Conservation (phyloP, 768 basidiomycete genomes). For the Termitomyces sp. region DNA sequence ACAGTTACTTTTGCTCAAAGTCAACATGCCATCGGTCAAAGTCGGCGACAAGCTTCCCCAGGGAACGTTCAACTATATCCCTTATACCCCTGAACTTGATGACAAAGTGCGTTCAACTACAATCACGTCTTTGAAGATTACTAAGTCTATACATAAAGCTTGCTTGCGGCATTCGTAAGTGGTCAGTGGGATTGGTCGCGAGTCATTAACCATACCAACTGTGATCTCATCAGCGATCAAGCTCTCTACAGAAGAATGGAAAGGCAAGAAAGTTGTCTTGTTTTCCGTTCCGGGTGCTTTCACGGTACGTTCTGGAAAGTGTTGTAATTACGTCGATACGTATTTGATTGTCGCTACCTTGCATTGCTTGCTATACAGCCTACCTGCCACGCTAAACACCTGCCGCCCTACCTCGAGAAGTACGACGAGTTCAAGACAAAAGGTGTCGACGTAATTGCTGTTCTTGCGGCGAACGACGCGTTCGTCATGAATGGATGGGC, state of each 20-base stretch:
- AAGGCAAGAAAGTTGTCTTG: conserved; percentile 77
- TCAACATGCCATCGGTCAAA: conserved; percentile 23
- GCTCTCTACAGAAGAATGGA: conserved; percentile 60
- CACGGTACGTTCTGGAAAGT: conserved; percentile 43
- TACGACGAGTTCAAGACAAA: conserved; percentile 74
- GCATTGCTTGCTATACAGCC: conserved; percentile 33
- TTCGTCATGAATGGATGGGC: conserved; percentile 71
- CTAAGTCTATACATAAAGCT: conserved; percentile 26
- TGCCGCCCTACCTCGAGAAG: conserved; percentile 60
- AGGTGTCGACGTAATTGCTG: conserved; percentile 68
- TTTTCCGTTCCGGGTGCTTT: conserved; percentile 79
- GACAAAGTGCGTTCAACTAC: conserved; percentile 38
- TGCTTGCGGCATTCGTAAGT: conserved; percentile 63
- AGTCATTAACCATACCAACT: background rate
- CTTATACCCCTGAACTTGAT: conserved; percentile 58
- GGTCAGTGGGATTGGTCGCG: background rate
- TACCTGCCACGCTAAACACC: conserved; percentile 61
- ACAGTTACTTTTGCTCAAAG: background rate
- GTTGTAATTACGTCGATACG: background rate
- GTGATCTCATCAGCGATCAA: conserved; percentile 35
- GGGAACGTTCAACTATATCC: conserved; percentile 44
- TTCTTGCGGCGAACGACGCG: conserved; percentile 74
- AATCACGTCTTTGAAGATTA: background rate
- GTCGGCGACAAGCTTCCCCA: conserved; percentile 33
- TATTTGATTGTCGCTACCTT: conserved; percentile 17